Conservation (phyloP, 805 yeast genomes). For the Kodamaea sagamina region DNA sequence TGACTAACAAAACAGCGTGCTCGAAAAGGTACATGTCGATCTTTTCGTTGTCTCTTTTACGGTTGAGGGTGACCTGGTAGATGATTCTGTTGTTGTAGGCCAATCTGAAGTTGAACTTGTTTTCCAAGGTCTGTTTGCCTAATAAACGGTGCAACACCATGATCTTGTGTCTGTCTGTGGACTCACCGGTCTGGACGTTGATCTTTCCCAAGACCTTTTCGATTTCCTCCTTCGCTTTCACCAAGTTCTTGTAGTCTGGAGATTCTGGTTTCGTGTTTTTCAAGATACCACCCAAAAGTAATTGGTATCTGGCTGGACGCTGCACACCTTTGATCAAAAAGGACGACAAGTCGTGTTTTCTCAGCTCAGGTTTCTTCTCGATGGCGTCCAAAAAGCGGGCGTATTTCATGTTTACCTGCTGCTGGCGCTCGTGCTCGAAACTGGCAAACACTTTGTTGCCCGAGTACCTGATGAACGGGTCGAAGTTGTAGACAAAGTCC, state of each 20-base stretch:
- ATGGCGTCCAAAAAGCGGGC: constrained; percentile 93
- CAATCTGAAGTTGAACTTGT: constrained; percentile 81
- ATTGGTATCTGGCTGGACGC: constrained; percentile 91
- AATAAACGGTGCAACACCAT: constrained; percentile 61
- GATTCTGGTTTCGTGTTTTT: constrained; percentile 78
- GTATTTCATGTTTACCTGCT: constrained; percentile 84
- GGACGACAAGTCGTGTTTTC: constrained; percentile 89
- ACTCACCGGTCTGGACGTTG: constrained; percentile 88
- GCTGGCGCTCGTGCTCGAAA: constrained; percentile 92
- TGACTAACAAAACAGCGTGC: constrained; percentile 81
- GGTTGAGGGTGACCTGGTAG: constrained; percentile 69
- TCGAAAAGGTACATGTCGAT: constrained; percentile 87
- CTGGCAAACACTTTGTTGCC: constrained; percentile 95
- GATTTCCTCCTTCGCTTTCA: constrained; percentile 72
- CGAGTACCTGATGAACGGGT: constrained; percentile 90
- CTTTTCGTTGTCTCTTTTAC: constrained; percentile 75
- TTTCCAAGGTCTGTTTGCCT: constrained; percentile 78
- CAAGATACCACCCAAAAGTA: constrained; percentile 76
- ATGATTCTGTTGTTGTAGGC: constrained; percentile 80
- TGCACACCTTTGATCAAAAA: constrained; percentile 94
- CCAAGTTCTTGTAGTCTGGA: constrained; percentile 68
- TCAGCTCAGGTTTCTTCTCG: constrained; percentile 77
- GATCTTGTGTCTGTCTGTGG: constrained; percentile 88
- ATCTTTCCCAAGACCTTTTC: constrained; percentile 74
- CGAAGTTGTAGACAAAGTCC: constrained; percentile 82